These are phyloP conservation scores for Salix arbutifolia DNA, from an alignment of 345 rosid genomes.

Conservation along the genomic window DNA sequence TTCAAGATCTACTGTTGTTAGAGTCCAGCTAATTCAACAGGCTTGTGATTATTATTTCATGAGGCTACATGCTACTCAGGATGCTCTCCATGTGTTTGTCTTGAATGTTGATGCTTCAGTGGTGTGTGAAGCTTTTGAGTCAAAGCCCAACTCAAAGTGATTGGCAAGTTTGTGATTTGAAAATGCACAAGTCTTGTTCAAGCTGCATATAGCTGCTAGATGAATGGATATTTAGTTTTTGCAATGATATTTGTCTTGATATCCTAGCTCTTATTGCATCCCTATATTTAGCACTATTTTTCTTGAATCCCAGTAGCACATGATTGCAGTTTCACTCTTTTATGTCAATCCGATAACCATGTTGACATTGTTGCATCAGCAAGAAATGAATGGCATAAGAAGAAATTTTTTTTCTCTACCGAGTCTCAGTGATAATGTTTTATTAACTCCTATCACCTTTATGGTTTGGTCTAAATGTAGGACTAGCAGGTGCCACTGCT, in stretches of 20 bases:
- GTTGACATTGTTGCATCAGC: neutral
- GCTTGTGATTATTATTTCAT: neutral
- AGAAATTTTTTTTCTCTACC: neutral
- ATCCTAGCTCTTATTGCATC: neutral
- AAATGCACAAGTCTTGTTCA: neutral
- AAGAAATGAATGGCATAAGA: conserved; percentile 6
- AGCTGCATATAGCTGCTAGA: neutral
- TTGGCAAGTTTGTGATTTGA: neutral
- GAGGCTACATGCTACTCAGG: neutral
- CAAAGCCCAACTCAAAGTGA: neutral
- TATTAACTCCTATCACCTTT: neutral
- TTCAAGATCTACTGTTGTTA: neutral
- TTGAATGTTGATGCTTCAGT: neutral
- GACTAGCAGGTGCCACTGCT: conserved; percentile 97
- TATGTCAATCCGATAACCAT: neutral
- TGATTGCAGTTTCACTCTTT: neutral
- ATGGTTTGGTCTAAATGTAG: conserved; percentile 43
- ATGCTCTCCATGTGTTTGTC: neutral
- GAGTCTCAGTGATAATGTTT: neutral
- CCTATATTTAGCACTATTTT: neutral
- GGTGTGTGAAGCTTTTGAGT: conserved; percentile 2
- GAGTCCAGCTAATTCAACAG: neutral
- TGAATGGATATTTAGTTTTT: neutral
- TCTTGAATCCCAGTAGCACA: neutral
- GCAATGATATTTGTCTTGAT: neutral